Percentiles rank a stretch among this genome's conserved stretches.
Conservation (phyloP, 169 alveolate genomes). For the Cryptosporidium ubiquitum region DNA sequence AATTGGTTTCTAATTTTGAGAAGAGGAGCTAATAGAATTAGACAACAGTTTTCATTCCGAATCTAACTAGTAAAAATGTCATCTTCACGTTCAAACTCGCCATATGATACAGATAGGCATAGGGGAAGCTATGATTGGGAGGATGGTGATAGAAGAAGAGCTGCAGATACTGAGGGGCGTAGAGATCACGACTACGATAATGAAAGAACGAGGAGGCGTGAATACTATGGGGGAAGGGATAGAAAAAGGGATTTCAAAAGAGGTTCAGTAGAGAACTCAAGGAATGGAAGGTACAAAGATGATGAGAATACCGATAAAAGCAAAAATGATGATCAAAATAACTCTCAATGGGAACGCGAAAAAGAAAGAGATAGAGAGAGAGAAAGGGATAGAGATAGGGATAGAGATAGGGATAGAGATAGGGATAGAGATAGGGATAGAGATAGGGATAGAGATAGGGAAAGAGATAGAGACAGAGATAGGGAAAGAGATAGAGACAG, state of each 20-base stretch:
- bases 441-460: conserved; percentile 37
- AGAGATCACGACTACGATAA: conserved; percentile 24
- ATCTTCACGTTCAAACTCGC: conserved; percentile 73
- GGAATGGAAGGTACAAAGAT: conserved; percentile 12
- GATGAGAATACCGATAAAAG: conserved; percentile 9
- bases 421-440: conserved; percentile 36
- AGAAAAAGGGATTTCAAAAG: conserved; percentile 22
- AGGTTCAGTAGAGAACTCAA: conserved; percentile 12
- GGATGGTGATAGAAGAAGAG: conserved; percentile 39
- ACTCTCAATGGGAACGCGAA: conserved; percentile 43
- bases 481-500: conserved; percentile 36
- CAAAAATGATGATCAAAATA: conserved; percentile 28
- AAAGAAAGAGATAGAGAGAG: conserved; percentile 19
- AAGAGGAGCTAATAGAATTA: neutral
- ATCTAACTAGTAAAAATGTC: conserved; percentile 5
- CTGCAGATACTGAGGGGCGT: conserved; percentile 23
- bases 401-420: neutral
- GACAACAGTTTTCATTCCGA: conserved; percentile 9
- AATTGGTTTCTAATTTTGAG: conserved; percentile 1
- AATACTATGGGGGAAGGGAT: conserved; percentile 9
- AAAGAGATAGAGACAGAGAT: conserved; percentile 53
- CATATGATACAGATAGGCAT: conserved; percentile 30
- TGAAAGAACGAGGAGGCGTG: conserved; percentile 48
- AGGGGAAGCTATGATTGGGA: conserved; percentile 52
- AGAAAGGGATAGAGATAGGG: conserved; percentile 57